Evolutionary conservation across 345 rosid genomes (phyloP).

Genomic region (Citrus reticulata): DNA sequence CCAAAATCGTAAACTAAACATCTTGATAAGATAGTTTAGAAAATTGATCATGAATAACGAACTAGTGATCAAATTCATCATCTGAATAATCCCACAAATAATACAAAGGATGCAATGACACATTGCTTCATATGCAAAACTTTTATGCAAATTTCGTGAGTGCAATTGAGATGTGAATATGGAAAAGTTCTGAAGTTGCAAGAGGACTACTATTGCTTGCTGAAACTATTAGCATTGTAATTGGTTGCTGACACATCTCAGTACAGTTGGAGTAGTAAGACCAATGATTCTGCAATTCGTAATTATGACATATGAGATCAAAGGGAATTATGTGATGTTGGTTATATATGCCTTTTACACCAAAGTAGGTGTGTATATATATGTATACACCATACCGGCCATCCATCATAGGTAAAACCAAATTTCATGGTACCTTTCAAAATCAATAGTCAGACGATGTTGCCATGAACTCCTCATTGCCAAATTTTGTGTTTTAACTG

Average conservation of each 20-base stretch:
- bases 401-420: background rate
- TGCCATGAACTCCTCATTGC: background rate
- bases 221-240: background rate
- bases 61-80: no score
- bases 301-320: background rate
- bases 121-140: background rate
- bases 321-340: background rate
- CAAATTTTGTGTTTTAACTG: background rate
- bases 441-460: conserved; percentile 5
- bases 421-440: background rate
- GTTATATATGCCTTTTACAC: background rate
- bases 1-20: background rate
- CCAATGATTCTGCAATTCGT: background rate
- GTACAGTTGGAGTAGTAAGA: background rate
- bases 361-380: background rate
- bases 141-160: background rate
- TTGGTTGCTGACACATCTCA: no score
- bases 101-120: background rate
- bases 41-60: background rate
- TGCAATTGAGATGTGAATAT: background rate
- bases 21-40: background rate
- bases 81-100: background rate
- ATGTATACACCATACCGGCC: no score
- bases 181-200: background rate
- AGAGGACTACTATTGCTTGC: background rate